Evolutionary conservation across 768 basidiomycete genomes (phyloP), one percentile per base, ranked within the genome.

Genomic region (Mycena latifolia): DNA sequence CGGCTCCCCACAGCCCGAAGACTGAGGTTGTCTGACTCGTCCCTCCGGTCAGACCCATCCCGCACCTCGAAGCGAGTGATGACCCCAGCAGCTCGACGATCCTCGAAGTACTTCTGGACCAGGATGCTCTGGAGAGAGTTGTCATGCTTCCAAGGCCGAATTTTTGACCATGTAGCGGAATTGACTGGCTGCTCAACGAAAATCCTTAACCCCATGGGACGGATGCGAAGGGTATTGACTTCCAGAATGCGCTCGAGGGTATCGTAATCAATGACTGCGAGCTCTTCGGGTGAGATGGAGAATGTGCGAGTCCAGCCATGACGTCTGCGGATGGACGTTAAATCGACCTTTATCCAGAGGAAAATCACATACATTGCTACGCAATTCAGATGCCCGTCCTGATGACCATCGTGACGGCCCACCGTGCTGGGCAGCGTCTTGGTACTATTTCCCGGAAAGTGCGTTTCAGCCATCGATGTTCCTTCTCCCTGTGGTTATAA

Each of bases 251-350:
- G 70, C 51, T 71, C 70, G 20, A 74, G 67, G 43, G 72, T 72
- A 25, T 70, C 72, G 39, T 74, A 74, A 33, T 69, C 69, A 35
- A 74, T 59, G 27, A 59, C 53, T 9, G 60, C 58, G 20, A 74
- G 69, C 55, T 74, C 71, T 14, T 69, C 69, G 20, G 72, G 67
- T 5, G 71, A 64, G 11, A 74, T 66, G 27, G 69, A 69, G 50
- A 74, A 72, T 35, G 65, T 65, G 27, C 74, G 69, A 17, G 72
- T 69, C 74, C 74, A 74, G 27, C 74, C 74, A 64, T 72, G 71
- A 22, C 74, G 72, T 46, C 74, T 74, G 35, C 27, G 28, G 18
- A 46, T 29, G 20, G 8, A 48, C 14, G 20, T 27, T 50, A 53
- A 55, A 48, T 20, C 35, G 53, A n/a, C 15, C 12, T 12, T 20